These are phyloP conservation scores for Myriosclerotinia duriaeana DNA, from an alignment of 2,329 filamentous ascomycete genomes.

Conservation along the genomic window DNA sequence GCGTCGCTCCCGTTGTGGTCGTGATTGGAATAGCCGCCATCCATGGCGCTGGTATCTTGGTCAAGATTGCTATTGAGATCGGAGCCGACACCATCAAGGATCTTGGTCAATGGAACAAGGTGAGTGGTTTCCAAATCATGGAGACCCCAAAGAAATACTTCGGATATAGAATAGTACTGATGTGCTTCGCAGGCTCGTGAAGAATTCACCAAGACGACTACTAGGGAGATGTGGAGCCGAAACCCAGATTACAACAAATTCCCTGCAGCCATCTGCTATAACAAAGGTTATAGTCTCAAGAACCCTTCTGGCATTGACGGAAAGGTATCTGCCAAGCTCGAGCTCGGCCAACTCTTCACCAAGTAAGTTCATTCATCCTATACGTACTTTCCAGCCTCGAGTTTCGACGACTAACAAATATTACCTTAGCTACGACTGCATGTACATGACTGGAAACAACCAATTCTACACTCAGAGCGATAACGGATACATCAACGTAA, in stretches of 20 bases:
- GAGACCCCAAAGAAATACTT: too few relatives aligned
- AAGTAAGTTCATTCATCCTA: not conserved
- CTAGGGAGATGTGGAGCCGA: not conserved
- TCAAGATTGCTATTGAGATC: not conserved
- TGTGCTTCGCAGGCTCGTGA: not conserved
- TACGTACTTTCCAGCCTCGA: not conserved
- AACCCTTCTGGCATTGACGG: not conserved
- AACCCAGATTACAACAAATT: not conserved
- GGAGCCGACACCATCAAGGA: fast-evolving
- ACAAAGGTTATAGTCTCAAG: not conserved
- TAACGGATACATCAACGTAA: not conserved
- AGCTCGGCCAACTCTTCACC: not conserved
- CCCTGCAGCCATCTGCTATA: not conserved
- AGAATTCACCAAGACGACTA: not conserved
- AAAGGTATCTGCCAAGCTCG: not conserved
- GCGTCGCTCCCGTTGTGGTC: not conserved
- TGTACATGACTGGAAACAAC: constrained; percentile 3
- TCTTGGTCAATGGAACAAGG: not conserved
- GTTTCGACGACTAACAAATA: not conserved
- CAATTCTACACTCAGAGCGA: not conserved
- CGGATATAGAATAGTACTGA: not conserved
- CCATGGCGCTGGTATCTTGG: not conserved
- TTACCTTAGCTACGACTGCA: not conserved
- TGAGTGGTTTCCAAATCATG: not conserved
- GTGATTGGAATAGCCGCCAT: not conserved